Conservation (phyloP, 495 filamentous ascomycete species). For the Podospora sp. region DNA sequence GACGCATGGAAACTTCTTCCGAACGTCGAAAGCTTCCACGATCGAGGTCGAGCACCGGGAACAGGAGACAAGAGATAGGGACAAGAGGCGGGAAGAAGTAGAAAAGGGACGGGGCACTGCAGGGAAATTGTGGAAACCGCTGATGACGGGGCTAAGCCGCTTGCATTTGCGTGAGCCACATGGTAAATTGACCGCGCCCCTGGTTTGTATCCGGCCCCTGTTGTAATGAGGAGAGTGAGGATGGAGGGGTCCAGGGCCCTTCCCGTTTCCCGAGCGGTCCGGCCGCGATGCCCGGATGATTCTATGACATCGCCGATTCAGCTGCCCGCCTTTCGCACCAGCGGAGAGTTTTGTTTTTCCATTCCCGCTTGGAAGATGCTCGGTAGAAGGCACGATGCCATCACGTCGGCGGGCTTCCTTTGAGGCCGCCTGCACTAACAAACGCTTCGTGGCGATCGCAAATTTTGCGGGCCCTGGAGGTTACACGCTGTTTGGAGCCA, state of each 20-base stretch:
- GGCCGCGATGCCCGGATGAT: constrained; percentile 3
- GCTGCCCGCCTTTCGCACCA: background rate
- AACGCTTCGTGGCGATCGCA: background rate
- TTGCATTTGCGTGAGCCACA: constrained; percentile 11
- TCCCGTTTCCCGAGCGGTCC: constrained; percentile 11
- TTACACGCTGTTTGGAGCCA: background rate
- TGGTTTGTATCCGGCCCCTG: constrained; percentile 7
- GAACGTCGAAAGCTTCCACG: background rate
- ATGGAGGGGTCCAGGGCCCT: background rate
- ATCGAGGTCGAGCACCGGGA: background rate
- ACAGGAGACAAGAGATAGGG: constrained; percentile 13
- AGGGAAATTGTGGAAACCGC: constrained; percentile 20
- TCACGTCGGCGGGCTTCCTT: background rate
- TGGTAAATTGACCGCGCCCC: constrained; percentile 18
- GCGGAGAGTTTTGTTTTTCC: background rate
- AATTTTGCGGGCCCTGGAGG: background rate
- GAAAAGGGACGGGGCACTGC: constrained; percentile 13
- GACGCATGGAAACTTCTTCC: constrained; percentile 5
- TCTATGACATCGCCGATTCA: background rate
- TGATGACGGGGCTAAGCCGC: constrained; percentile 10
- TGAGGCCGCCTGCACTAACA: background rate
- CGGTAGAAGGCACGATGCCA: background rate
- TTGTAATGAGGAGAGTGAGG: background rate
- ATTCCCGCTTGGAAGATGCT: background rate
- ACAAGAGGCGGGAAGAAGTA: background rate